Evolutionary conservation across 1,284 basidiomycete genomes (phyloP), one percentile per base, ranked within the genome.

Genomic region (Moesziomyces parantarcticus): DNA sequence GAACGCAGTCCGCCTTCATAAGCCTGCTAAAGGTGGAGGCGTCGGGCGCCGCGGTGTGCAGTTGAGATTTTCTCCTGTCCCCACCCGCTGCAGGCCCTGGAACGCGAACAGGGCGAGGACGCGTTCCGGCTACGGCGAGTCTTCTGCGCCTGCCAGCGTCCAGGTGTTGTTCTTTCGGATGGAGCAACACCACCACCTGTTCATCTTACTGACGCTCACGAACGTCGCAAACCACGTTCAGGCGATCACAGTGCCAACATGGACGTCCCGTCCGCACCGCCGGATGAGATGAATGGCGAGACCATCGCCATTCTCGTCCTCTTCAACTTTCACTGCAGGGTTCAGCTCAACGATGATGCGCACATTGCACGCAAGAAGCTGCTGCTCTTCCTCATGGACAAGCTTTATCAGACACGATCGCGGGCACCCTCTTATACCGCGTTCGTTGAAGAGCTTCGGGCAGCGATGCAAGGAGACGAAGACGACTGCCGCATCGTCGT

Each of bases 261-360:
- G 67, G 51, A 53, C 36, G 14, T 34, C 43, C 25, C 48, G 20
- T 41, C 45, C 5, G 50, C 51, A 20, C 66, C 56, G 22, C 71
- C 71, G 6, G 71, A 69, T 21, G 71, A 65, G 41, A 56, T 70
- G 54, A 64, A 66, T 21, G 71, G 71, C 46, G 62, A 74, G 39
- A 65, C 20, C 41, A 58, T 74, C 34, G 66, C 71, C 55, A 63
- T 74, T 26, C 71, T 74, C 49, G 48, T 74, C 43, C 62, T 69
- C 40, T 65, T 74, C 53, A 69, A 70, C 62, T 70, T 74, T 34
- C 71, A 74, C 40, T 74, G 71, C 40, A 54, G 66, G 10, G 45
- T 74, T 11, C 58, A 63, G 45, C 71, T 70, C 29, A 57, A 55
- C 23, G 71, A 70, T 13, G 57, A 69, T 23, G 66, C 66, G 10